A percentile compares a stretch with the other conserved stretches of the same genome.
Conservation (phyloP, 1,284 basidiomycete genomes). For the Bjerkandera adusta region DNA sequence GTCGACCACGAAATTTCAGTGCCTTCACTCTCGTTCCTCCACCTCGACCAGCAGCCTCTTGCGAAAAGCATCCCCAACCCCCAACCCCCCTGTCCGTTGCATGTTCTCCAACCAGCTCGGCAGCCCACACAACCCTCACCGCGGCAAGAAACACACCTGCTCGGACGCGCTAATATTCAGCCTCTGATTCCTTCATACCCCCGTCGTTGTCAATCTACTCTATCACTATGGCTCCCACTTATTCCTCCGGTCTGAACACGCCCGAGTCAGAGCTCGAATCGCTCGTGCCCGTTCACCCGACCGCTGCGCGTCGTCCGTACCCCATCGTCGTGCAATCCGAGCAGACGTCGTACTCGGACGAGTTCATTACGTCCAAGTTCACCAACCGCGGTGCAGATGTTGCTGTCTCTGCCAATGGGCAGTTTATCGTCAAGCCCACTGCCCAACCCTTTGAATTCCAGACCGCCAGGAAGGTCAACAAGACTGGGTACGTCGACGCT, state of each 20-base stretch:
- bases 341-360: constrained; percentile 78
- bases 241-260: constrained; percentile 63
- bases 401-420: constrained; percentile 59
- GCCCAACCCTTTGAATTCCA: constrained; percentile 87
- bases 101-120: constrained; percentile 88
- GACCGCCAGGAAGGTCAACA: constrained; percentile 84
- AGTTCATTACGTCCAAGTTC: constrained; percentile 83
- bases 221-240: constrained; percentile 50
- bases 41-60: too few species aligned
- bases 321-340: constrained; percentile 84
- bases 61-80: constrained; percentile 6
- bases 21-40: too few species aligned
- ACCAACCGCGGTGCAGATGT: constrained; percentile 82
- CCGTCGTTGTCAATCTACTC: constrained; percentile 17
- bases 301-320: constrained; percentile 74
- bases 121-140: constrained; percentile 75
- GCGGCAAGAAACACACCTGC: constrained; percentile 72
- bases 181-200: constrained; percentile 40
- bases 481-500: constrained; percentile 79
- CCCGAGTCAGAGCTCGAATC: constrained; percentile 66
- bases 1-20: too few species aligned
- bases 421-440: constrained; percentile 77
- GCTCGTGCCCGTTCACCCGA: constrained; percentile 76
- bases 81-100: constrained; percentile 52
- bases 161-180: constrained; percentile 53